A percentile compares a stretch with the other conserved stretches of the same genome.
These are phyloP conservation scores for Cercospora nicotianae DNA, from an alignment of 2,329 filamentous ascomycete genomes.

Conservation along the genomic window DNA sequence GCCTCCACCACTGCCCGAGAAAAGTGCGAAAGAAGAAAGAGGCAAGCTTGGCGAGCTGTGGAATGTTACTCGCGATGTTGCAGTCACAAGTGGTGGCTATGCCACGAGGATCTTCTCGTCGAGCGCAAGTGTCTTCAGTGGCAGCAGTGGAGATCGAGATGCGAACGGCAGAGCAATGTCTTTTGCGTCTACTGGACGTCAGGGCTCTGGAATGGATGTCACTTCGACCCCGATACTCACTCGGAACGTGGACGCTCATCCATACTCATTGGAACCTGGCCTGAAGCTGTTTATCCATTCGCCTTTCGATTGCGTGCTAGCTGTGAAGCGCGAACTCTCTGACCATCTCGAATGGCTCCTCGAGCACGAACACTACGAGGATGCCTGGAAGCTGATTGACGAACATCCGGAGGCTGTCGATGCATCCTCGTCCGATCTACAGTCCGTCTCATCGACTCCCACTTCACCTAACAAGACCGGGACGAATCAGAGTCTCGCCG, in stretches of 20 bases:
- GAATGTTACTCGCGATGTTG: constrained; percentile 59
- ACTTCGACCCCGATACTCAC: constrained; percentile 30
- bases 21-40: constrained; percentile 57
- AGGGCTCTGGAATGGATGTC: constrained; percentile 38
- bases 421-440: constrained; percentile 40
- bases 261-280: constrained; percentile 55
- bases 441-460: constrained; percentile 39
- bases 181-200: constrained; percentile 37
- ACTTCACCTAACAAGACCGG: constrained; percentile 47
- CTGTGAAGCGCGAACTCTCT: constrained; percentile 78
- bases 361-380: constrained; percentile 75
- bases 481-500: constrained; percentile 34
- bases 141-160: constrained; percentile 41
- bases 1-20: constrained; percentile 62
- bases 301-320: constrained; percentile 93
- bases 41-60: constrained; percentile 84
- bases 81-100: constrained; percentile 63
- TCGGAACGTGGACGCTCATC: constrained; percentile 43
- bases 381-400: constrained; percentile 86
- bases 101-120: constrained; percentile 86
- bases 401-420: constrained; percentile 73
- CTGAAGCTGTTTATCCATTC: constrained; percentile 92
- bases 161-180: constrained; percentile 39
- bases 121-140: constrained; percentile 67
- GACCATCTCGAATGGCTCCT: constrained; percentile 87